These are phyloP conservation scores for Beauveria pseudobassiana DNA, from an alignment of 2,329 filamentous ascomycete genomes.

Conservation along the genomic window DNA sequence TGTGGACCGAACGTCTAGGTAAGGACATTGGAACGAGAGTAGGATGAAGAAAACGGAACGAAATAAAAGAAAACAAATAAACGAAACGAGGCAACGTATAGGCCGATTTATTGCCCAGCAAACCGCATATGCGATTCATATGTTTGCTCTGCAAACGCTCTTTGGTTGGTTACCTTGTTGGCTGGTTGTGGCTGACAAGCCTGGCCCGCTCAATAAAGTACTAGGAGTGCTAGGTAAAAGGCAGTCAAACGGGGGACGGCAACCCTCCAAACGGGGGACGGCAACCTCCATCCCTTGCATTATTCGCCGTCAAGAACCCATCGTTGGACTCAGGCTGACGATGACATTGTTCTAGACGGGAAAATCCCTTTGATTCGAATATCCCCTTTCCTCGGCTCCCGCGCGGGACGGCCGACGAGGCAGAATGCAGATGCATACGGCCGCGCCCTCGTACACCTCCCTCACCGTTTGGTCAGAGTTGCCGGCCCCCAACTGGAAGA, in stretches of 20 bases:
- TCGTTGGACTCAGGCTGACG: not conserved
- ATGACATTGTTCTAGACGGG: not conserved
- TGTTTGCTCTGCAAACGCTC: not conserved
- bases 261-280: not conserved
- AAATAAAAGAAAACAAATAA: not conserved
- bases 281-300: not conserved
- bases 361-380: too few relatives aligned
- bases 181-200: not conserved
- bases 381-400: too few relatives aligned
- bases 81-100: not conserved
- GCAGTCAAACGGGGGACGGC: not conserved
- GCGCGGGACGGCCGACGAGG: too few relatives aligned
- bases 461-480: too few relatives aligned
- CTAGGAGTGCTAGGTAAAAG: too few relatives aligned
- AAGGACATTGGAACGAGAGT: too few relatives aligned
- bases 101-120: not conserved
- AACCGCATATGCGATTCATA: not conserved
- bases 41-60: not conserved
- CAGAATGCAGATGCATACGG: too few relatives aligned
- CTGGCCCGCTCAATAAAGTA: not conserved
- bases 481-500: not conserved
- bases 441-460: too few relatives aligned
- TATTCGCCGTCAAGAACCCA: not conserved
- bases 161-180: not conserved
- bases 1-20: too few relatives aligned